Evolutionary conservation across 2,329 filamentous ascomycete species (phyloP).

Genomic region (Trichoderma polysporum): DNA sequence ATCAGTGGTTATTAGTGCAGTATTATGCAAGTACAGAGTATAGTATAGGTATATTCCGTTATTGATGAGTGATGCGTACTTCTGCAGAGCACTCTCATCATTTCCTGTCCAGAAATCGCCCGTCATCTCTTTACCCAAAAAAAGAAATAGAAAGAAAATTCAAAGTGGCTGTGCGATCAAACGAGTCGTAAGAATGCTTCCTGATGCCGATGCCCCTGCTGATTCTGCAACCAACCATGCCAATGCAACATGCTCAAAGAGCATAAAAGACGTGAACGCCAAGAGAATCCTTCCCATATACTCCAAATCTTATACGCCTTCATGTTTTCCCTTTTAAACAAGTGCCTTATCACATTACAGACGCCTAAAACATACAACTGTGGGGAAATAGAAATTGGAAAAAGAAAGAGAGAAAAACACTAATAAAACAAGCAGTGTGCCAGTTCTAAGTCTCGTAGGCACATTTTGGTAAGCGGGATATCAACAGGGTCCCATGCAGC

Average conservation of each 20-base stretch:
- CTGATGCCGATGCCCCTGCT: slow-evolving; percentile 2
- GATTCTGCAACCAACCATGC: slow-evolving; percentile 2
- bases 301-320: background rate
- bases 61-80: slow-evolving; percentile 1
- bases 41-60: background rate
- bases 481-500: background rate
- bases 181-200: slow-evolving; percentile 5
- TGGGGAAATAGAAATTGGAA: background rate
- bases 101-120: background rate
- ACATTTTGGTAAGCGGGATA: background rate
- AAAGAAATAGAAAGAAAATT: background rate
- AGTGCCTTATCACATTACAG: background rate
- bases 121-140: background rate
- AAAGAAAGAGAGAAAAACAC: background rate
- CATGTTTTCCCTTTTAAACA: background rate
- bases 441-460: background rate
- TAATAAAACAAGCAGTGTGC: background rate
- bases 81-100: background rate
- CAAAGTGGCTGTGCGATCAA: slow-evolving; percentile 1
- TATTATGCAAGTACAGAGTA: background rate
- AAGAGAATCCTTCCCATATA: background rate
- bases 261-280: slow-evolving; percentile 6
- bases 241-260: slow-evolving; percentile 11
- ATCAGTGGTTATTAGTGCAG: background rate
- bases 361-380: background rate